A percentile compares a stretch with the other conserved stretches of the same genome.
Conservation (phyloP, 2,329 filamentous ascomycete genomes). For the Purpureocillium takamizusanense region DNA sequence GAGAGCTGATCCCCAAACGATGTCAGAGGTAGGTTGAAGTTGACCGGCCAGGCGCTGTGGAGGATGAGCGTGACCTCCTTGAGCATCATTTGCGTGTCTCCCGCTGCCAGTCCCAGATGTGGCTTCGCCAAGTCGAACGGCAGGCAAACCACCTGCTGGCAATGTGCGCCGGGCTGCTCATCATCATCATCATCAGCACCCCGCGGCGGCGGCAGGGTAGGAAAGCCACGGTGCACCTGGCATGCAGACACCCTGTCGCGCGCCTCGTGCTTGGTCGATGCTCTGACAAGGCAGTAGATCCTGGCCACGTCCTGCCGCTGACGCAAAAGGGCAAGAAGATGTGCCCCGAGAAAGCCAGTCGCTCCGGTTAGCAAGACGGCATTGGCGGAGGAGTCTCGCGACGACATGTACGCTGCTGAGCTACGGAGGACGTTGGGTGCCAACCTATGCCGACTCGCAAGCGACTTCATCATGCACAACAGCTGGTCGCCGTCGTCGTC, state of each 20-base stretch:
- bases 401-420: too few relatives aligned
- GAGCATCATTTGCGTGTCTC: background rate
- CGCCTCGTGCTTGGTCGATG: conserved; percentile 4
- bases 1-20: conserved; percentile 41
- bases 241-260: conserved; percentile 4
- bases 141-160: background rate
- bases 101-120: background rate
- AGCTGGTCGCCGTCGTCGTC: background rate
- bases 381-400: too few relatives aligned
- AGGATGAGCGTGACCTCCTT: conserved; percentile 21
- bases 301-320: conserved; percentile 2
- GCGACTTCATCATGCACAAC: too few relatives aligned
- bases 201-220: too few relatives aligned
- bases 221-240: background rate
- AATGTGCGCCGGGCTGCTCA: too few relatives aligned
- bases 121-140: background rate
- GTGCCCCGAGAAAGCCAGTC: conserved; percentile 56
- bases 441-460: too few relatives aligned
- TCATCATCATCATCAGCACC: too few relatives aligned
- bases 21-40: conserved; percentile 41
- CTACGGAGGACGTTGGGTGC: too few relatives aligned
- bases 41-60: conserved; percentile 46
- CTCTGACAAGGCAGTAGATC: conserved; percentile 32
- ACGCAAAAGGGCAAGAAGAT: conserved; percentile 27
- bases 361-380: conserved; percentile 47